Evolutionary conservation across 352 stramenopile genomes (phyloP).

Genomic region (Lagenidium sp.): DNA sequence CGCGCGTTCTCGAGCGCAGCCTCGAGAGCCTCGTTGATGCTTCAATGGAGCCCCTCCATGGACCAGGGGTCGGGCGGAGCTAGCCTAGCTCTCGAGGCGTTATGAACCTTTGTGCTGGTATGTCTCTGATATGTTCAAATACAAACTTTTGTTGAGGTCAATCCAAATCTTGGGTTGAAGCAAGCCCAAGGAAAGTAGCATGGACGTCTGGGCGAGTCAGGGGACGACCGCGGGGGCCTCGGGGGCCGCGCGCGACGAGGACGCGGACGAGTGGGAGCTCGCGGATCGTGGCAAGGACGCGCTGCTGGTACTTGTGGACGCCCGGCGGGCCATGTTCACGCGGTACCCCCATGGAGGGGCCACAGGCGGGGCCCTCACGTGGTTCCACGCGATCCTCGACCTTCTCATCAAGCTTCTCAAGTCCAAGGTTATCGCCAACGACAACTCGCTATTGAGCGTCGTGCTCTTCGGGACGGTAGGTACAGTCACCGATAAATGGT

Average conservation of each 20-base stretch:
- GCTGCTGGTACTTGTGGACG: slow-evolving; percentile 71
- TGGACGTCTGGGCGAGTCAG: slow-evolving; percentile 8
- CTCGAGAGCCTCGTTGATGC: slow-evolving; percentile 10
- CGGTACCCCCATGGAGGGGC: slow-evolving; percentile 15
- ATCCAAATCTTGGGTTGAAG: no score
- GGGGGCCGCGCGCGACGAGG: background rate
- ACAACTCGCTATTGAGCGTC: slow-evolving; percentile 72
- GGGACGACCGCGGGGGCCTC: background rate
- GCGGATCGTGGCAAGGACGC: slow-evolving; percentile 60
- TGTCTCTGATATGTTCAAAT: no score
- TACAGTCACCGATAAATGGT: no score
- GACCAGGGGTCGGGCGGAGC: no score
- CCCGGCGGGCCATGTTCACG: slow-evolving; percentile 54
- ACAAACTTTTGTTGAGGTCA: no score
- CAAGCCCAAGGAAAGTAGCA: no score
- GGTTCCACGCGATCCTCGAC: slow-evolving; percentile 66
- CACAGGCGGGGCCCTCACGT: slow-evolving; percentile 20
- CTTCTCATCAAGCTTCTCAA: slow-evolving; percentile 66
- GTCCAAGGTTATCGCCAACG: slow-evolving; percentile 66
- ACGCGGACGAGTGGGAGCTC: slow-evolving; percentile 36
- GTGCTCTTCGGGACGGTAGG: slow-evolving; percentile 70
- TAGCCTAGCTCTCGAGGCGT: no score
- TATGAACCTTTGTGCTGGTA: no score
- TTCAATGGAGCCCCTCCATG: slow-evolving; percentile 11
- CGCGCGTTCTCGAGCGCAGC: slow-evolving; percentile 5